phyloP scores from a whole-genome alignment of 441 rosid genomes.

The California macrophylla region DNA sequence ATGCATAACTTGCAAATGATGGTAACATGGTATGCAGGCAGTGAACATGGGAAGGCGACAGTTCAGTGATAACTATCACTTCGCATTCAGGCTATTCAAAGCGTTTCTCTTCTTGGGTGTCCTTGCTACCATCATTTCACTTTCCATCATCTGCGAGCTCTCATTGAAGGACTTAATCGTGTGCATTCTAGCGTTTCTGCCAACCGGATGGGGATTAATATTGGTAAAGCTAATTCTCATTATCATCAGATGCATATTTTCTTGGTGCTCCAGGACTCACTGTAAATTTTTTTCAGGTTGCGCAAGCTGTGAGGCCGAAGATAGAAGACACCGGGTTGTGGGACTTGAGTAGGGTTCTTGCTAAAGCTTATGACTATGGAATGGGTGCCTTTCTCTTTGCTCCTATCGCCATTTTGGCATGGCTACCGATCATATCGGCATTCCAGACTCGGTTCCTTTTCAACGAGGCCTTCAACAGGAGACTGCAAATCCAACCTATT shows the following conservation, averaged over 20 bases:
- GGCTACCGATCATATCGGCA: constrained; percentile 83
- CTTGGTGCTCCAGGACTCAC: neutral
- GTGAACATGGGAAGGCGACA: constrained; percentile 78
- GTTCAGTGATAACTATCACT: constrained; percentile 65
- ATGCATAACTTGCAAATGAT: neutral
- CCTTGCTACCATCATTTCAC: constrained; percentile 49
- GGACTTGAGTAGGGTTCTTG: constrained; percentile 66
- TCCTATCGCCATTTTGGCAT: constrained; percentile 75
- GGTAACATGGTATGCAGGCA: constrained; percentile 48
- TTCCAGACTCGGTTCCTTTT: constrained; percentile 94
- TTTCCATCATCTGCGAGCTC: constrained; percentile 59
- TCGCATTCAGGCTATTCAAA: constrained; percentile 68
- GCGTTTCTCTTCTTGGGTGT: constrained; percentile 74
- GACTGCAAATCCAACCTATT: constrained; percentile 78
- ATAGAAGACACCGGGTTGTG: constrained; percentile 62
- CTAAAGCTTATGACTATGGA: constrained; percentile 81
- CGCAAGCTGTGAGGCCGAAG: constrained; percentile 80
- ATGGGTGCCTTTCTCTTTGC: constrained; percentile 82
- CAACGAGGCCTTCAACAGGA: constrained; percentile 76
- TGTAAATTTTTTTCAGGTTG: constrained; percentile 40
- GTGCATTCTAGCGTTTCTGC: constrained; percentile 82
- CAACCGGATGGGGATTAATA: constrained; percentile 95
- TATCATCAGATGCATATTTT: neutral
- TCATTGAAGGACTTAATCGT: constrained; percentile 66
- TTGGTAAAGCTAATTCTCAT: constrained; percentile 41